Conservation (phyloP, 176 grass and related monocot genomes). For the Areca catechu region DNA sequence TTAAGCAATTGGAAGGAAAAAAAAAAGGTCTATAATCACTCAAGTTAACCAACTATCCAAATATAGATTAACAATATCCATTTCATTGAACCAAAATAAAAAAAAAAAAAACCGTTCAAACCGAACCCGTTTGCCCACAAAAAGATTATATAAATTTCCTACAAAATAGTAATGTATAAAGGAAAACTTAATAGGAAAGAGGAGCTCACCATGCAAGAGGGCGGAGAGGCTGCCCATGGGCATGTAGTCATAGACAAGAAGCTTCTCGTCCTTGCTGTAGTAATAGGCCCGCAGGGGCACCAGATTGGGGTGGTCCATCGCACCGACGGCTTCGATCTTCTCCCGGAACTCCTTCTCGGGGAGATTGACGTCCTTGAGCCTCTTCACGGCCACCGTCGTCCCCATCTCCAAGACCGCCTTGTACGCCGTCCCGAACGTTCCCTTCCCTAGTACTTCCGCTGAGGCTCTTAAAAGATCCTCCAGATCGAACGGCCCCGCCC, state of each 20-base stretch:
- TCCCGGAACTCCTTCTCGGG: conserved; percentile 79
- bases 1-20: too few species aligned
- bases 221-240: conserved; percentile 94
- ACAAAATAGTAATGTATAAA: too few species aligned
- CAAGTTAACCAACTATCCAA: too few species aligned
- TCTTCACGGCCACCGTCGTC: conserved; percentile 73
- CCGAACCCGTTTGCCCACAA: too few species aligned
- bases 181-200: too few species aligned
- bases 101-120: too few species aligned
- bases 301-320: conserved; percentile 73
- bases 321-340: conserved; percentile 74
- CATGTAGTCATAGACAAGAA: conserved; percentile 98
- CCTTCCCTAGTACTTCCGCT: conserved; percentile 86
- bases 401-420: conserved; percentile 94
- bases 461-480: conserved; percentile 79
- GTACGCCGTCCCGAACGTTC: conserved; percentile 97
- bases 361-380: conserved; percentile 89
- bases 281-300: conserved; percentile 91
- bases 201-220: conserved; percentile 69
- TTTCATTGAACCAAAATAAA: too few species aligned
- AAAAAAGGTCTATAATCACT: too few species aligned
- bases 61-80: too few species aligned
- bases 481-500: conserved; percentile 60
- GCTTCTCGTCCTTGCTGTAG: conserved; percentile 94
- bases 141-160: too few species aligned